Evolutionary conservation across 257 asterid genomes (phyloP), one percentile per base, ranked within the genome.

Genomic region (Forsythia suspensa): DNA sequence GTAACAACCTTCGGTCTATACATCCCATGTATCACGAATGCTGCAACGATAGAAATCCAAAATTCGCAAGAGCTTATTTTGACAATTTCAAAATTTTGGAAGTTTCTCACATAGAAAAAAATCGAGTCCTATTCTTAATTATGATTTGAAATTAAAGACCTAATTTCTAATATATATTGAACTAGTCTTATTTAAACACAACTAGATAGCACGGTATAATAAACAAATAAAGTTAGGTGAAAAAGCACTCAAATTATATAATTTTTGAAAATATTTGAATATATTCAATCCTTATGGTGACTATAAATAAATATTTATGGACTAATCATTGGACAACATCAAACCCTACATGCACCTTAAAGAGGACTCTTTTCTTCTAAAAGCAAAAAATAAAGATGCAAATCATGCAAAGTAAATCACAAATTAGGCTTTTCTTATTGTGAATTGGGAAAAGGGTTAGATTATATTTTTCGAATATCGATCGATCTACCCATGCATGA

Each of bases 391-490:
- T 57, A 79, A 79, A 86, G 76, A 79, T 76, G 21, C 70, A 76
- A 82, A 82, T 77, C 84, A 79, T 82, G 66, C 72, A 82, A 83
- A 81, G 83, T 78, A 75, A 61, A 67, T 77, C 84, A 51, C 59
- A 51, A 29, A 21, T 63, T 63, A 63, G 40, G 70, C 70, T 63
- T 63, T 63, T 63, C 18, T 29, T 63, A 63, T 21, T 9, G 39
- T 11, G 70, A 63, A 21, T 29, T 63, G 70, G 40, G 70, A 63
- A 29, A 63, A 63, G 39, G 18, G 6, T 63, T 63, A 29, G 4
- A 63, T 29, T 39, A 63, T 63, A 10, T 63, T 21, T 63, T 63
- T 63, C 40, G 16, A 63, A 24, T 29, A 29, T 9, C 37, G 4
- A 59, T 20, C 34, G 34, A 63, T 16, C 70, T 29, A 29, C 38